Conservation (phyloP, 208 protist species). For the Trypanosoma mega region DNA sequence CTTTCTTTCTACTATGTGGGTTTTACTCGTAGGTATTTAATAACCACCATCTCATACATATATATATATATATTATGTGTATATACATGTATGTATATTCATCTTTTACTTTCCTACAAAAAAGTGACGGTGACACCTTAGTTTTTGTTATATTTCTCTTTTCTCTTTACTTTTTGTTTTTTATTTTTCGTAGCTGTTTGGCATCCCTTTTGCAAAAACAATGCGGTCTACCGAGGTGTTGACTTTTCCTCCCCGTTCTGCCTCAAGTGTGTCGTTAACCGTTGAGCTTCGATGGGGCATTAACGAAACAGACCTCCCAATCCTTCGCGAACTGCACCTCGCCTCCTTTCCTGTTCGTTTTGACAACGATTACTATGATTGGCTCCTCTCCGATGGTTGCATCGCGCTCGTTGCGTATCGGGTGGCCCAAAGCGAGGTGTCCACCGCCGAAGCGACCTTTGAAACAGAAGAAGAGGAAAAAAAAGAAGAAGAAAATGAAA, state of each 20-base stretch:
- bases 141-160: conserved; percentile 9
- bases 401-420: conserved; percentile 47
- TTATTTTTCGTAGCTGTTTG: conserved; percentile 3
- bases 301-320: conserved; percentile 33
- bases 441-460: too few species aligned
- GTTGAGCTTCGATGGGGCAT: conserved; percentile 73
- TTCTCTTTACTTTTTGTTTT: conserved; percentile 15
- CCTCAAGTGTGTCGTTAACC: not conserved
- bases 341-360: conserved; percentile 61
- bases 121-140: not conserved
- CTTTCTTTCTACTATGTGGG: too few species aligned
- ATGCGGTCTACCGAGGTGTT: conserved; percentile 8
- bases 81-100: too few species aligned
- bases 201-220: conserved; percentile 5
- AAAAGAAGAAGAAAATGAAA: not conserved
- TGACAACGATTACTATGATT: conserved; percentile 49
- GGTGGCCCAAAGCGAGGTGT: conserved; percentile 22
- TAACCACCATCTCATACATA: too few species aligned
- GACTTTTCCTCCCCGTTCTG: not conserved
- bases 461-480: not conserved
- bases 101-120: not conserved
- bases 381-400: conserved; percentile 40
- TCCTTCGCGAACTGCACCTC: conserved; percentile 53
- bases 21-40: too few species aligned
- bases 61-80: too few species aligned